These are phyloP conservation scores for Verticillium nubilum DNA, from an alignment of 2,329 filamentous ascomycete genomes.

Conservation along the genomic window DNA sequence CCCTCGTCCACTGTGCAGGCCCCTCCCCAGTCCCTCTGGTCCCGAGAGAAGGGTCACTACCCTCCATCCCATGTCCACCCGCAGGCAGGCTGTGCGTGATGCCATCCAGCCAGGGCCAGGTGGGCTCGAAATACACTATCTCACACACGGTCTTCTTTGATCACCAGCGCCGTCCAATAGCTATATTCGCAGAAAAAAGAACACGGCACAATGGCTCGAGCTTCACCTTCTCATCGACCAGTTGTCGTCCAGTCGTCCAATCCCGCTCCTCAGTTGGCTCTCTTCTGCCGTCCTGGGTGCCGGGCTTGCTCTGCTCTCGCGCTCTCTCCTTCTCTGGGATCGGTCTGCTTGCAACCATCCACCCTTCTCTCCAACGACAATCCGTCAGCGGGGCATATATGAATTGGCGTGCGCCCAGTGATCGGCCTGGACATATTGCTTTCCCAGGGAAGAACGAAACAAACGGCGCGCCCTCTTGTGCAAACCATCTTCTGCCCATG, in stretches of 20 bases:
- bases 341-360: background rate
- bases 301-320: background rate
- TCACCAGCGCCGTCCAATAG: background rate
- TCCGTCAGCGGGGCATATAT: slow-evolving; percentile 5
- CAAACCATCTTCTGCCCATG: slow-evolving; percentile 1
- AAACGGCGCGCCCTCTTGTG: slow-evolving; percentile 4
- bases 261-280: no score
- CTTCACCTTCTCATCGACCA: no score
- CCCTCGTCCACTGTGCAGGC: background rate
- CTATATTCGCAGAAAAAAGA: background rate
- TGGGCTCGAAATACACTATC: background rate
- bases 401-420: slow-evolving; percentile 4
- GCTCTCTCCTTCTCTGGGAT: background rate
- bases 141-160: background rate
- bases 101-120: background rate
- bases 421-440: slow-evolving; percentile 2
- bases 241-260: no score
- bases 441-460: slow-evolving; percentile 15
- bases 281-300: no score
- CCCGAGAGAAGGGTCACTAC: background rate
- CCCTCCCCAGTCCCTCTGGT: background rate
- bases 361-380: background rate
- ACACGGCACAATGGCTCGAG: no score
- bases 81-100: background rate
- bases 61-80: background rate